phyloP scores from a whole-genome alignment of 1,139 yeast genomes.

The Kodamaea alishanica region DNA sequence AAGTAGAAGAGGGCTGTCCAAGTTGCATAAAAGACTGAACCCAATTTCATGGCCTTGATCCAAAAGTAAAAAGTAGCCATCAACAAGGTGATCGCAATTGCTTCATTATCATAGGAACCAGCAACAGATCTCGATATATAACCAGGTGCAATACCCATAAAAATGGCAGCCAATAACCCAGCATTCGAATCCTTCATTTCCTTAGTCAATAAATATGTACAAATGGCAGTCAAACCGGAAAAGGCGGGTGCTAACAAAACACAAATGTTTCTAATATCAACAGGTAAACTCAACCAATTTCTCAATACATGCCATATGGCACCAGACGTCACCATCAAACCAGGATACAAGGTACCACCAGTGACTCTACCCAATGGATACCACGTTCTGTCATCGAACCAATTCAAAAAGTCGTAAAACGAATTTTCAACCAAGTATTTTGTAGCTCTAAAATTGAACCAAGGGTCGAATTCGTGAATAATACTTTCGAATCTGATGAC shows the following conservation, averaged over 20 bases:
- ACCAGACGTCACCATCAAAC: conserved; percentile 95
- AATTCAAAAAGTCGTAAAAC: conserved; percentile 86
- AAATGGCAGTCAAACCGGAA: conserved; percentile 87
- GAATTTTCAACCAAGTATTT: conserved; percentile 81
- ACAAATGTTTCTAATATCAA: conserved; percentile 93
- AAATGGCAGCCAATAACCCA: conserved; percentile 87
- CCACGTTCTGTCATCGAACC: conserved; percentile 99
- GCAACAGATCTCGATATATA: conserved; percentile 98
- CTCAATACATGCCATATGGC: conserved; percentile 75
- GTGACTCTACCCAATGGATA: conserved; percentile 98
- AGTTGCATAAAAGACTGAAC: conserved; percentile 82
- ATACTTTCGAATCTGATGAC: conserved; percentile 89
- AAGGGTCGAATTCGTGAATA: conserved; percentile 98
- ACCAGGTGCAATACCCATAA: conserved; percentile 98
- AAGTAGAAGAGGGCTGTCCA: conserved; percentile 86
- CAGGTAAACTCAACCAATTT: conserved; percentile 66
- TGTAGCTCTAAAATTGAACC: conserved; percentile 97
- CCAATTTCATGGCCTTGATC: conserved; percentile 90
- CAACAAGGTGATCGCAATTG: conserved; percentile 92
- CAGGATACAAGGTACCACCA: conserved; percentile 98
- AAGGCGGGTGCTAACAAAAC: conserved; percentile 96
- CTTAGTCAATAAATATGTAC: conserved; percentile 82
- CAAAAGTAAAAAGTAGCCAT: conserved; percentile 96
- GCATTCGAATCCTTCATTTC: conserved; percentile 91
- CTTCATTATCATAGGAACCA: conserved; percentile 98